A percentile compares a stretch with the other conserved stretches of the same genome.
Conservation (phyloP, 805 yeast genomes). For the Yarrowia bubula region DNA sequence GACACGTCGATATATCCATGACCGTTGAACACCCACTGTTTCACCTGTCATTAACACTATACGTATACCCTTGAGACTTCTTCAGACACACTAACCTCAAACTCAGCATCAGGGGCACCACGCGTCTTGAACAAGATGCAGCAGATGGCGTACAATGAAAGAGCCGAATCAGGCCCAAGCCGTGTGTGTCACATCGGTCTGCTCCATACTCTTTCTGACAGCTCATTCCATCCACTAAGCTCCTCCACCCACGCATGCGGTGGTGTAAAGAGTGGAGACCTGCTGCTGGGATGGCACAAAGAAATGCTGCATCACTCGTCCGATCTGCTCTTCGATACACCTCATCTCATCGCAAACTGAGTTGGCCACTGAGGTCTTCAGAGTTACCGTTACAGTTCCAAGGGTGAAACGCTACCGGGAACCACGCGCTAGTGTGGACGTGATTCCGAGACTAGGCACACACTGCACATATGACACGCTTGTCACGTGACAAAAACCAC, state of each 20-base stretch:
- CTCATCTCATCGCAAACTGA: conserved; percentile 16
- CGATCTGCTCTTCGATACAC: not conserved
- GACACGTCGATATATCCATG: too few species aligned
- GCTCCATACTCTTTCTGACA: too few species aligned
- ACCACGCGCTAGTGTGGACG: not conserved
- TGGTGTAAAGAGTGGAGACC: not conserved
- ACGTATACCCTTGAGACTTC: too few species aligned
- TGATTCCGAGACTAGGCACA: not conserved
- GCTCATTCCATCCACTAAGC: too few species aligned
- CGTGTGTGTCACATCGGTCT: too few species aligned
- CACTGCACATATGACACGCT: too few species aligned
- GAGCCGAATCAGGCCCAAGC: too few species aligned
- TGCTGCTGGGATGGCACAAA: not conserved
- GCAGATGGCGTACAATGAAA: not conserved
- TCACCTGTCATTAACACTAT: too few species aligned
- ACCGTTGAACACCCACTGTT: too few species aligned
- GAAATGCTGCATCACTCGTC: not conserved
- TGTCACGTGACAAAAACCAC: not conserved
- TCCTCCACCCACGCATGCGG: not conserved
- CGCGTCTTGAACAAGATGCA: not conserved
- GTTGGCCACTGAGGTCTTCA: not conserved
- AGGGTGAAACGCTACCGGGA: not conserved
- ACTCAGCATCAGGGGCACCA: conserved; percentile 12
- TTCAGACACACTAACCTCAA: not conserved
- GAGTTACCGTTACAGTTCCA: not conserved